These are phyloP conservation scores for Obba rivulosa DNA, from an alignment of 768 basidiomycete species.

Conservation along the genomic window DNA sequence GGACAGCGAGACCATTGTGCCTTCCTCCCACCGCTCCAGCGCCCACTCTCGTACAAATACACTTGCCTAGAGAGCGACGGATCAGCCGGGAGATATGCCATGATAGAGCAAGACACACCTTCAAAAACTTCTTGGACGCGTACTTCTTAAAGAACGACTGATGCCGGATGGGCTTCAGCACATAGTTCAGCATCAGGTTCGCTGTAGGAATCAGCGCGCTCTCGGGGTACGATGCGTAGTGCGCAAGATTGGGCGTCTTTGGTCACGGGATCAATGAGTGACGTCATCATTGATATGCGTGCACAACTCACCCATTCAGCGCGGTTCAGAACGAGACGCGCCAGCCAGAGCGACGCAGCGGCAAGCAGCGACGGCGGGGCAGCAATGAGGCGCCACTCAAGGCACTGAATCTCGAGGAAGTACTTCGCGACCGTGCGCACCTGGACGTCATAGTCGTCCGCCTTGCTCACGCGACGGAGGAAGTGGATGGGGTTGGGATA, in stretches of 20 bases:
- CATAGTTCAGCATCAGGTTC: slow-evolving; percentile 83
- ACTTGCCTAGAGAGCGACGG: slow-evolving; percentile 51
- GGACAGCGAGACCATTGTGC: slow-evolving; percentile 49
- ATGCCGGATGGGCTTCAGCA: slow-evolving; percentile 66
- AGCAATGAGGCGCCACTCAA: slow-evolving; percentile 75
- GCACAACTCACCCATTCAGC: slow-evolving; percentile 74
- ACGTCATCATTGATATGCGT: neutral
- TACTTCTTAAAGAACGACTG: slow-evolving; percentile 88
- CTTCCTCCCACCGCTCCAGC: slow-evolving; percentile 65
- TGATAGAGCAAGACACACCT: slow-evolving; percentile 41
- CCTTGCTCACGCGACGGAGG: slow-evolving; percentile 86
- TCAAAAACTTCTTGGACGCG: slow-evolving; percentile 75
- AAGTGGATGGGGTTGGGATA: slow-evolving; percentile 89
- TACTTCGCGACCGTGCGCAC: slow-evolving; percentile 88
- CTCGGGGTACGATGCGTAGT: slow-evolving; percentile 85
- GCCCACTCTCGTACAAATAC: slow-evolving; percentile 86
- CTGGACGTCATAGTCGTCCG: slow-evolving; percentile 84
- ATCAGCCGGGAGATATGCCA: neutral
- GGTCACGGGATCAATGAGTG: slow-evolving; percentile 12
- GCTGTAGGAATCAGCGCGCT: slow-evolving; percentile 74
- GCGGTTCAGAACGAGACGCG: slow-evolving; percentile 69
- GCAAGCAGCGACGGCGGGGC: slow-evolving; percentile 75
- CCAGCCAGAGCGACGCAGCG: slow-evolving; percentile 84
- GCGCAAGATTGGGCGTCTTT: slow-evolving; percentile 83
- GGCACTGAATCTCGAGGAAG: slow-evolving; percentile 76